These are phyloP conservation scores for Trichaptum fuscoviolaceum DNA, from an alignment of 768 basidiomycete genomes.

Conservation along the genomic window DNA sequence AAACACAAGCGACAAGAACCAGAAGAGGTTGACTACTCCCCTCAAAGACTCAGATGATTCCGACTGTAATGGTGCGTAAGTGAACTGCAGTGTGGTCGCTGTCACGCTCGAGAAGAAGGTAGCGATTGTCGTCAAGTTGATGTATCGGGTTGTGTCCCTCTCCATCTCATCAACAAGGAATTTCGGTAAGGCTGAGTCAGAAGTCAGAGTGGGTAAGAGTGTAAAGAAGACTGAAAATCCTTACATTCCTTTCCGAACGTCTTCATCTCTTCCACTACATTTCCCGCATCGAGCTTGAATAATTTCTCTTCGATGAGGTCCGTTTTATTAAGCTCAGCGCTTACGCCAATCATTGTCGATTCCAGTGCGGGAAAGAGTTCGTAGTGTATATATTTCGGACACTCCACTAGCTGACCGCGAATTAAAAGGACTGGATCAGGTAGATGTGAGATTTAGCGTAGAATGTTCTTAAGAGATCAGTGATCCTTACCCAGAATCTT, in stretches of 20 bases:
- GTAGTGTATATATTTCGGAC: too few relatives aligned
- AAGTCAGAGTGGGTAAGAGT: too few relatives aligned
- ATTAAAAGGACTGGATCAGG: too few relatives aligned
- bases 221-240: neutral
- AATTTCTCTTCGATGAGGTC: too few relatives aligned
- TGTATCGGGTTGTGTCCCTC: neutral
- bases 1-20: neutral
- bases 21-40: neutral
- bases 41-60: neutral
- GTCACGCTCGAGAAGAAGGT: neutral
- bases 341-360: too few relatives aligned
- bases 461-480: too few relatives aligned
- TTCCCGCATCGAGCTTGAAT: too few relatives aligned
- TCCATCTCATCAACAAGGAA: neutral
- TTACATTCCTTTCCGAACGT: neutral
- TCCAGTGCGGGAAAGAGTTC: too few relatives aligned
- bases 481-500: too few relatives aligned
- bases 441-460: too few relatives aligned
- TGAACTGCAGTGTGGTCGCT: neutral
- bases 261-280: neutral
- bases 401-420: too few relatives aligned
- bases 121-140: neutral
- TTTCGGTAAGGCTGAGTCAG: neutral
- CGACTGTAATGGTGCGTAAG: neutral
- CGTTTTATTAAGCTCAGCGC: too few relatives aligned